A percentile compares a stretch with the other conserved stretches of the same genome.
These are phyloP conservation scores for Pinus taeda DNA, from an alignment of 75 land plant species.

Conservation along the genomic window DNA sequence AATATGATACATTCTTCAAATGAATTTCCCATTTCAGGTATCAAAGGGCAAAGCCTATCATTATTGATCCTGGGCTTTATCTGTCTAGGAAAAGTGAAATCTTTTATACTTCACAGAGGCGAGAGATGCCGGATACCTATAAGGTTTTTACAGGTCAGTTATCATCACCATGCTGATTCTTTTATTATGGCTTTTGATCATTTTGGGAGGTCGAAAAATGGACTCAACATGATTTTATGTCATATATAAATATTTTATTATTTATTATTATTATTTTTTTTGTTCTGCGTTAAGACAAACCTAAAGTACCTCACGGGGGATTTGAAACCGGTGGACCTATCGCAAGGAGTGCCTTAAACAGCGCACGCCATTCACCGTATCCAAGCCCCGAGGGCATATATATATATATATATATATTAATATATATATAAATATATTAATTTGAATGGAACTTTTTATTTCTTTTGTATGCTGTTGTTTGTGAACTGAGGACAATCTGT, in stretches of 20 bases:
- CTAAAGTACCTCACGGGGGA: too few relatives aligned
- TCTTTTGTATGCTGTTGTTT: neutral
- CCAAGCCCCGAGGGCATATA: too few relatives aligned
- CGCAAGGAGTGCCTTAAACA: too few relatives aligned
- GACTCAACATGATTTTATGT: neutral
- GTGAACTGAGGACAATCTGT: neutral
- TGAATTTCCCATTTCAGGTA: conserved; percentile 40
- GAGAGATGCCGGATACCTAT: conserved; percentile 66
- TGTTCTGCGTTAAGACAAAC: too few relatives aligned
- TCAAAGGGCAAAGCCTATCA: conserved; percentile 76
- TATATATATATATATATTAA: too few relatives aligned
- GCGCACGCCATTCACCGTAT: too few relatives aligned
- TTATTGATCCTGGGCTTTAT: conserved; percentile 82
- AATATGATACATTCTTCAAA: neutral
- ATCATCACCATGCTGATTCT: neutral
- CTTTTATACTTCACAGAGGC: conserved; percentile 43
- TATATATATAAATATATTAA: too few relatives aligned
- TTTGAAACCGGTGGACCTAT: too few relatives aligned
- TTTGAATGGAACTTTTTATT: neutral
- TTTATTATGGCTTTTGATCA: neutral
- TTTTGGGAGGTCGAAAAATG: neutral
- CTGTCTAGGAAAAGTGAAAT: conserved; percentile 63
- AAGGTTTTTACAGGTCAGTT: conserved; percentile 77
- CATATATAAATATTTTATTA: neutral
- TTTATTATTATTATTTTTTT: too few relatives aligned